A percentile compares a stretch with the other conserved stretches of the same genome.
Evolutionary conservation across 768 basidiomycete species (phyloP).

Genomic region (Mycena alexandri): DNA sequence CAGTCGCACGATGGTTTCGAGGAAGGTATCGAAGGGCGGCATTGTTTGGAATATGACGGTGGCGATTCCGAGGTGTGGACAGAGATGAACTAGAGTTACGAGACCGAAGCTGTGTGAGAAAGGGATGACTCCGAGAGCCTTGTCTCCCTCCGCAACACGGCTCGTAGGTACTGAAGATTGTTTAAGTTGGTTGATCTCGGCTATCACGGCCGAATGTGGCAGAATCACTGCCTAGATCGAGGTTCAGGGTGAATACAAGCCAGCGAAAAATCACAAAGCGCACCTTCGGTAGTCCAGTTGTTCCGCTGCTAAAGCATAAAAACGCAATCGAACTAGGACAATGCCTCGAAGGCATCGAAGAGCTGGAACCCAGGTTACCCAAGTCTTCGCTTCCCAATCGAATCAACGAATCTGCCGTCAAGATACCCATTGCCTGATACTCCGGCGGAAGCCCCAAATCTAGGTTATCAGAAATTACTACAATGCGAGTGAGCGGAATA

Average conservation of each 20-base stretch:
- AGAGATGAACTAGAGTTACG: slow-evolving; percentile 15
- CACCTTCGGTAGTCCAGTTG: too few relatives aligned
- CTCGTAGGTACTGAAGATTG: too few relatives aligned
- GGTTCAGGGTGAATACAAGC: too few relatives aligned
- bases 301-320: not conserved
- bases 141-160: too few relatives aligned
- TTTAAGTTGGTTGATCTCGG: too few relatives aligned
- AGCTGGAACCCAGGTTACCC: too few relatives aligned
- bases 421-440: not conserved
- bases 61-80: slow-evolving; percentile 20
- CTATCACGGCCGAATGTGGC: too few relatives aligned
- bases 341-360: not conserved
- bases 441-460: not conserved
- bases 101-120: slow-evolving; percentile 21
- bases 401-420: slow-evolving; percentile 1
- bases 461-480: not conserved
- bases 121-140: too few relatives aligned
- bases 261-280: too few relatives aligned
- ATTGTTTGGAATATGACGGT: slow-evolving; percentile 12
- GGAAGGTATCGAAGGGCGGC: slow-evolving; percentile 21
- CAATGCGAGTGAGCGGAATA: not conserved
- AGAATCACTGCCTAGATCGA: too few relatives aligned
- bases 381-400: not conserved
- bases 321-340: slow-evolving; percentile 12
- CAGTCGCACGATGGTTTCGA: not conserved